Conservation (phyloP, 2,329 filamentous ascomycete species). For the Albifimbria verrucaria region DNA sequence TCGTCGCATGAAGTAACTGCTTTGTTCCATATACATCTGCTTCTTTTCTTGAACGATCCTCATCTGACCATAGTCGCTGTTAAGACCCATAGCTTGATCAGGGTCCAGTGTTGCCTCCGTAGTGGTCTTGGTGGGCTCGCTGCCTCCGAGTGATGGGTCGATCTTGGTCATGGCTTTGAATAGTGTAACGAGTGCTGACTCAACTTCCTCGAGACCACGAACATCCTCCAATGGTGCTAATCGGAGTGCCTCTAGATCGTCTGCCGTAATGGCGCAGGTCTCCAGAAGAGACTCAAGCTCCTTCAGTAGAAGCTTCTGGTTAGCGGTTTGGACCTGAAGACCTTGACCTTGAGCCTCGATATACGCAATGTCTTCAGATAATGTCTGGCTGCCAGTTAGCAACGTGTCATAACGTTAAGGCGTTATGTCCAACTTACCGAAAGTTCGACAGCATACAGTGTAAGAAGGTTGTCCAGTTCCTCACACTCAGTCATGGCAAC, state of each 20-base stretch:
- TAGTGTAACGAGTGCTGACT: constrained; percentile 71
- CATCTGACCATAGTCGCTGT: constrained; percentile 83
- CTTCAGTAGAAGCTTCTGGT: constrained; percentile 88
- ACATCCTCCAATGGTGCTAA: constrained; percentile 69
- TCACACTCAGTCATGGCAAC: constrained; percentile 92
- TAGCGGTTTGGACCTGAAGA: constrained; percentile 93
- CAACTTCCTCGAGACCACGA: constrained; percentile 72
- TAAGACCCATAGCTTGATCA: constrained; percentile 49
- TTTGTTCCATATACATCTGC: constrained; percentile 79
- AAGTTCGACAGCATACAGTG: constrained; percentile 90
- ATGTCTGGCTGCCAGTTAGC: constrained; percentile 54
- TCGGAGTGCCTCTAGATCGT: constrained; percentile 69
- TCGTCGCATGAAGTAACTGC: constrained; percentile 70
- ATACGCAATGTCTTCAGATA: constrained; percentile 93
- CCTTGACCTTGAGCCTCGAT: constrained; percentile 97
- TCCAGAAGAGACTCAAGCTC: constrained; percentile 87
- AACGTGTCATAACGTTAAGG: neutral
- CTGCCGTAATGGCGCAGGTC: constrained; percentile 82
- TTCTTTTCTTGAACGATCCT: constrained; percentile 92
- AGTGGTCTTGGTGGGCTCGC: constrained; percentile 43
- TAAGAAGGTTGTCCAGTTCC: constrained; percentile 89
- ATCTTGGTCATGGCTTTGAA: constrained; percentile 95
- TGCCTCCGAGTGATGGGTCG: constrained; percentile 69
- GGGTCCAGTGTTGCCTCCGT: constrained; percentile 43
- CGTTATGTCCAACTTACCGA: constrained; percentile 55